Evolutionary conservation across 768 basidiomycete genomes (phyloP).

Genomic region (Tubosaeta sp.): DNA sequence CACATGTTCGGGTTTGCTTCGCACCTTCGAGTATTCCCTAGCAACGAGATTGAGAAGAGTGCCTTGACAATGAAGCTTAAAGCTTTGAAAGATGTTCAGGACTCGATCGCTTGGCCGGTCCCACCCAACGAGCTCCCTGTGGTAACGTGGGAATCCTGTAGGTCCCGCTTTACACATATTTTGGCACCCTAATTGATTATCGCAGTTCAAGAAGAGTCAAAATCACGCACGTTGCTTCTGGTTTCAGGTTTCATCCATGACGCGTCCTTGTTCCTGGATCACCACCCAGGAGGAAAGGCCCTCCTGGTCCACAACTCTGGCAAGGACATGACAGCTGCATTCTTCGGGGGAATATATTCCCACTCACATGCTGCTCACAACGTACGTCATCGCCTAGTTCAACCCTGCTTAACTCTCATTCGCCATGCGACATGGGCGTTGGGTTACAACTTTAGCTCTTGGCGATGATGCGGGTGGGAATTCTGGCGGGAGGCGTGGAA

Average conservation of each 20-base stretch:
- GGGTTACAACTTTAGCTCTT: constrained; percentile 41
- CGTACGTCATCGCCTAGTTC: constrained; percentile 35
- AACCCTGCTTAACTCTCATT: constrained; percentile 1
- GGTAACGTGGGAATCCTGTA: constrained; percentile 79
- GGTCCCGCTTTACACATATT: constrained; percentile 24
- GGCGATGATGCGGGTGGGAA: constrained; percentile 73
- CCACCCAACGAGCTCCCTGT: constrained; percentile 61
- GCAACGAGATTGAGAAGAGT: constrained; percentile 84
- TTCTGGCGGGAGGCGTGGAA: constrained; percentile 63
- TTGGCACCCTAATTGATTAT: neutral
- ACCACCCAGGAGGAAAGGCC: constrained; percentile 74
- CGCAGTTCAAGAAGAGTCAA: constrained; percentile 64
- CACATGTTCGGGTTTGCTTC: constrained; percentile 65
- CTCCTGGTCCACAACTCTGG: constrained; percentile 60
- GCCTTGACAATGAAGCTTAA: constrained; percentile 82
- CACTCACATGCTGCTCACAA: constrained; percentile 85
- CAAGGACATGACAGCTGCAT: constrained; percentile 80
- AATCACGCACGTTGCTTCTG: constrained; percentile 61
- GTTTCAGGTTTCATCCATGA: constrained; percentile 89
- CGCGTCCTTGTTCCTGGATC: constrained; percentile 62
- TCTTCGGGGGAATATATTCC: constrained; percentile 80
- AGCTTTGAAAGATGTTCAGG: constrained; percentile 59
- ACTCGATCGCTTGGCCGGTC: constrained; percentile 58
- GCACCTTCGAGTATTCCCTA: constrained; percentile 80
- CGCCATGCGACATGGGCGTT: neutral